These are phyloP conservation scores for Acacia melanoxylon DNA, from an alignment of 306 rosid species.

Conservation along the genomic window DNA sequence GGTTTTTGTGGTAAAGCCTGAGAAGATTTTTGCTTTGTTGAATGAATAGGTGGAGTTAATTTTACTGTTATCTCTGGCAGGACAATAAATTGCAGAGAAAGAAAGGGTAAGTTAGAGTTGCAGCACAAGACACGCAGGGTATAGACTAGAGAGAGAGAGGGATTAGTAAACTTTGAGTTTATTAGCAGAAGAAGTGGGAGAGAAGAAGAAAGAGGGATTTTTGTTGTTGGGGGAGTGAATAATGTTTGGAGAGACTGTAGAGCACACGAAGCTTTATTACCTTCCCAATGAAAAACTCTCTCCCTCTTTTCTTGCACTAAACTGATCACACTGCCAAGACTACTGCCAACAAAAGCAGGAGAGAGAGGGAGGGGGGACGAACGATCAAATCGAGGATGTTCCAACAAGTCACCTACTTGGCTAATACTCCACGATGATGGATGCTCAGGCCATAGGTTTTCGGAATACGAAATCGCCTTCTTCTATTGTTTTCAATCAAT, in stretches of 20 bases:
- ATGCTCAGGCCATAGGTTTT: constrained; percentile 31
- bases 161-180: not conserved
- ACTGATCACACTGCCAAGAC: constrained; percentile 57
- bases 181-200: not conserved
- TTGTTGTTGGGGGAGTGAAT: not conserved
- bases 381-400: constrained; percentile 80
- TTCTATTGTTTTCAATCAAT: not conserved
- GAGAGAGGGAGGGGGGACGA: constrained; percentile 13
- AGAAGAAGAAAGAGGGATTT: not conserved
- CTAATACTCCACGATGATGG: constrained; percentile 9
- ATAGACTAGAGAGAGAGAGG: constrained; percentile 14
- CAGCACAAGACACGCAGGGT: constrained; percentile 17
- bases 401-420: constrained; percentile 36
- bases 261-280: constrained; percentile 54
- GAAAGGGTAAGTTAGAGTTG: not conserved
- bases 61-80: not conserved
- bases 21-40: constrained; percentile 32
- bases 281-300: constrained; percentile 82
- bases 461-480: constrained; percentile 46
- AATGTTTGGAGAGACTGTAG: constrained; percentile 13
- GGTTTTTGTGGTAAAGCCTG: constrained; percentile 35
- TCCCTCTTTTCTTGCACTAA: constrained; percentile 62
- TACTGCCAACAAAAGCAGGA: constrained; percentile 54
- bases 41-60: not conserved
- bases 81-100: not conserved